These are phyloP conservation scores for Aspergillus baeticus DNA, from an alignment of 495 filamentous ascomycete genomes.

Conservation along the genomic window DNA sequence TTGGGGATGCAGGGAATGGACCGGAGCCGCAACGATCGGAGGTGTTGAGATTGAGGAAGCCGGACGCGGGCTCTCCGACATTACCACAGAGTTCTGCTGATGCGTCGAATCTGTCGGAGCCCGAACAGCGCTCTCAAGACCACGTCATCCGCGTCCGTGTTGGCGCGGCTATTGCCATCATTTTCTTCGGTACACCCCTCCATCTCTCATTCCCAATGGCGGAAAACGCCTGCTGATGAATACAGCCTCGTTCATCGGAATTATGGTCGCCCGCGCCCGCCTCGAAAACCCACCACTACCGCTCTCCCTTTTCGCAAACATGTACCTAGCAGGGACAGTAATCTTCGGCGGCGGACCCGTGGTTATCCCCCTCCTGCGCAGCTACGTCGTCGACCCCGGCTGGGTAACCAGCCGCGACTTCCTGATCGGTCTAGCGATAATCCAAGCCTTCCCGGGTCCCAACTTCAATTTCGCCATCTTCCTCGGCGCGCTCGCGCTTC, in stretches of 20 bases:
- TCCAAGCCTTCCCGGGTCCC: slow-evolving; percentile 80
- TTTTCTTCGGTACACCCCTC: slow-evolving; percentile 49
- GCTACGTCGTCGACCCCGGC: slow-evolving; percentile 75
- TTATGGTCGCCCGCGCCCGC: slow-evolving; percentile 57
- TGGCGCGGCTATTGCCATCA: slow-evolving; percentile 46
- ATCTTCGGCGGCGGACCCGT: slow-evolving; percentile 88
- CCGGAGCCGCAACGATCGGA: background rate
- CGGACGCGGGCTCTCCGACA: background rate
- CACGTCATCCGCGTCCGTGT: slow-evolving; percentile 26
- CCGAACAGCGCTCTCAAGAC: slow-evolving; percentile 5
- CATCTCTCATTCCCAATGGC: background rate
- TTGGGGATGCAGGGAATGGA: background rate
- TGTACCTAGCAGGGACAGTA: slow-evolving; percentile 85
- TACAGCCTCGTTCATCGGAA: slow-evolving; percentile 53
- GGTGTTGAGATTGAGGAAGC: background rate
- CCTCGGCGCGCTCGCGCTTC: slow-evolving; percentile 61
- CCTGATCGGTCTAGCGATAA: slow-evolving; percentile 77
- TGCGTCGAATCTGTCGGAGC: background rate
- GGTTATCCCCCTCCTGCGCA: slow-evolving; percentile 75
- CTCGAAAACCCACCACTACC: slow-evolving; percentile 43
- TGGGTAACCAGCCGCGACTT: slow-evolving; percentile 82
- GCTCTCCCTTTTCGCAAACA: slow-evolving; percentile 70
- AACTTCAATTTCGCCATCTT: slow-evolving; percentile 91
- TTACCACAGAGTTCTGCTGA: background rate
- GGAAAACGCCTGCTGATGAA: background rate